Evolutionary conservation across 2,329 filamentous ascomycete genomes (phyloP).

Genomic region (Macroventuria anomochaeta): DNA sequence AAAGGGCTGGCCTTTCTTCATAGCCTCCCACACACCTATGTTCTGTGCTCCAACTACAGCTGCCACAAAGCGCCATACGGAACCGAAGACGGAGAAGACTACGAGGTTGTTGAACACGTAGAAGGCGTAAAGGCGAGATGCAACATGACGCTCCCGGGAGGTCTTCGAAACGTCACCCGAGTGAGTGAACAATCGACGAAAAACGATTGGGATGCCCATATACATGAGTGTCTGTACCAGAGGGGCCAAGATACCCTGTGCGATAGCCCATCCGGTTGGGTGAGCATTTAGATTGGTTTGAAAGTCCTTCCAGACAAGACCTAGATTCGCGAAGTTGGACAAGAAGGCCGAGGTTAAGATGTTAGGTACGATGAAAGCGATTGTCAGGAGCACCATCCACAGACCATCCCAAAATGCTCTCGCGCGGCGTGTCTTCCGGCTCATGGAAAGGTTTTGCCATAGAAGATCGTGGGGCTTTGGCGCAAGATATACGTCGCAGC

Average conservation of each 20-base stretch:
- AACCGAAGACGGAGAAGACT: slow-evolving; percentile 90
- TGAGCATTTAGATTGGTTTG: slow-evolving; percentile 67
- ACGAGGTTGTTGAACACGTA: slow-evolving; percentile 97
- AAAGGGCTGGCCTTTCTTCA: slow-evolving; percentile 70
- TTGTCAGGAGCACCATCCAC: slow-evolving; percentile 80
- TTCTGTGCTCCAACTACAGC: slow-evolving; percentile 64
- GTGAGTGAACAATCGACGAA: slow-evolving; percentile 81
- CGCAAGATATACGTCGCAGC: slow-evolving; percentile 77
- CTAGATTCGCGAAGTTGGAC: slow-evolving; percentile 82
- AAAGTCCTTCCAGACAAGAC: slow-evolving; percentile 80
- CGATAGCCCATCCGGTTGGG: slow-evolving; percentile 76
- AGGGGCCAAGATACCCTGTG: slow-evolving; percentile 90
- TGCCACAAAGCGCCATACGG: slow-evolving; percentile 78
- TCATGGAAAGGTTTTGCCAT: slow-evolving; percentile 88
- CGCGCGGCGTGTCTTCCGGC: slow-evolving; percentile 69
- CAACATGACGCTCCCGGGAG: slow-evolving; percentile 86
- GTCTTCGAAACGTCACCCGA: slow-evolving; percentile 92
- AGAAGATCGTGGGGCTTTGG: slow-evolving; percentile 91
- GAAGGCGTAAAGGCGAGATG: slow-evolving; percentile 91
- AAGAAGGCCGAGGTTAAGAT: slow-evolving; percentile 93
- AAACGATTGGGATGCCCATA: slow-evolving; percentile 84
- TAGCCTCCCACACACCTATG: slow-evolving; percentile 69
- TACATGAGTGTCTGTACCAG: slow-evolving; percentile 86
- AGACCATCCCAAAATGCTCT: slow-evolving; percentile 79
- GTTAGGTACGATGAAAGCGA: slow-evolving; percentile 89